Conservation (phyloP, 805 yeast genomes). For the Pichia heedii region DNA sequence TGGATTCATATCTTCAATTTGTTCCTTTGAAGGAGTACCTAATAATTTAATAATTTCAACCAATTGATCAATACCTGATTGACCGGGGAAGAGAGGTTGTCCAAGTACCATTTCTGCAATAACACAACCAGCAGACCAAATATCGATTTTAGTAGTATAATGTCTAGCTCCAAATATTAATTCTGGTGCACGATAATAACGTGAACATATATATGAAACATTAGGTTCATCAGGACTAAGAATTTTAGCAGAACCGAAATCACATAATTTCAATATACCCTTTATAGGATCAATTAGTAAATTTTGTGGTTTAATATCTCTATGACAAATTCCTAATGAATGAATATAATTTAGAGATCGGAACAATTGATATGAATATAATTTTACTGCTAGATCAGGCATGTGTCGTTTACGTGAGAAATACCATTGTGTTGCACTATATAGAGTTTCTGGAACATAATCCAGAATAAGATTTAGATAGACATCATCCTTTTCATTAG, state of each 20-base stretch:
- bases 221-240: slow-evolving; percentile 87
- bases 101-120: slow-evolving; percentile 95
- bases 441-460: slow-evolving; percentile 91
- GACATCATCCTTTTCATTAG: slow-evolving; percentile 56
- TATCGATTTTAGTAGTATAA: slow-evolving; percentile 92
- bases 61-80: slow-evolving; percentile 92
- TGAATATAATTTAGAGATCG: slow-evolving; percentile 77
- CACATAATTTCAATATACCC: slow-evolving; percentile 86
- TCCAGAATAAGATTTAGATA: slow-evolving; percentile 86
- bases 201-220: slow-evolving; percentile 91
- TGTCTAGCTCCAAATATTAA: slow-evolving; percentile 94
- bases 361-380: slow-evolving; percentile 69
- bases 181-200: slow-evolving; percentile 97
- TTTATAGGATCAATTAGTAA: slow-evolving; percentile 76
- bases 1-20: slow-evolving; percentile 90
- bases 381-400: slow-evolving; percentile 85
- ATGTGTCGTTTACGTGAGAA: slow-evolving; percentile 64
- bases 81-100: slow-evolving; percentile 97
- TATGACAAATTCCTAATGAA: slow-evolving; percentile 72
- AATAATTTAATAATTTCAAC: slow-evolving; percentile 93
- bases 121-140: slow-evolving; percentile 98
- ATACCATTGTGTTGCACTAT: slow-evolving; percentile 81
- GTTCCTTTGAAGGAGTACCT: slow-evolving; percentile 92
- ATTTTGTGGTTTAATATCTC: slow-evolving; percentile 90
- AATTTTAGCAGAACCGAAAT: slow-evolving; percentile 92